Conservation (phyloP, 176 grass and related monocot genomes). For the Zea mays region Zm-B73-REFERENCE-NAM-5.0 NC_050100.1:21438001-21438500, state of each 20-base stretch:
- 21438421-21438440: neutral
- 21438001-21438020: neutral
- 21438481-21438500: neutral
- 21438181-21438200: neutral
- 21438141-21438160: neutral
- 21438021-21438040: constrained; percentile 38
- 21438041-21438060: neutral
- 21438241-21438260: constrained; percentile 59
- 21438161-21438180: neutral
- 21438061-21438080: neutral
- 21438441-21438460: constrained; percentile 1
- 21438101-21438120: neutral
- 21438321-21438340: neutral
- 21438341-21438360: neutral
- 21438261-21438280: constrained; percentile 18
- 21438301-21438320: constrained; percentile 25
- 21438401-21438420: neutral
- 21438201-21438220: constrained; percentile 35
- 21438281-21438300: constrained; percentile 24
- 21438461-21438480: constrained; percentile 34
- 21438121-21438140: neutral
- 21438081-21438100: neutral
- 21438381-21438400: constrained; percentile 43
- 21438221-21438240: neutral
- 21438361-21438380: constrained; percentile 54